phyloP scores from a whole-genome alignment of 768 basidiomycete species.

The Lentinula raphanica region DNA sequence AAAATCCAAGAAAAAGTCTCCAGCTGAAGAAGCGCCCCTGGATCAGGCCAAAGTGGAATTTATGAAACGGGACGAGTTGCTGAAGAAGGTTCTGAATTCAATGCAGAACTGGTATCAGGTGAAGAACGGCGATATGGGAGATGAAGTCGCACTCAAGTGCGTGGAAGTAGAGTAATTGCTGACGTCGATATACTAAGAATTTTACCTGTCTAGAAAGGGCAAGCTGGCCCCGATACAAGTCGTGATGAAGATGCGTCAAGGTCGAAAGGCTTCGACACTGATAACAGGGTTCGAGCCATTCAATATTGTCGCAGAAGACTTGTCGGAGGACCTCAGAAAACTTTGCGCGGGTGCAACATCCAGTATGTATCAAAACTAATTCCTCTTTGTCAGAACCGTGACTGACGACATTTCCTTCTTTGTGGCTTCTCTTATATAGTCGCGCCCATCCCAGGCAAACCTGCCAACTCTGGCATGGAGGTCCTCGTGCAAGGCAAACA shows the following conservation, averaged over 20 bases:
- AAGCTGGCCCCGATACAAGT: constrained; percentile 65
- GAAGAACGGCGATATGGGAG: constrained; percentile 42
- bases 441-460: constrained; percentile 53
- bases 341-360: constrained; percentile 77
- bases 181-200: no score
- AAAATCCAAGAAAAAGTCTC: constrained; percentile 15
- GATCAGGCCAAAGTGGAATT: constrained; percentile 33
- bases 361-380: constrained; percentile 34
- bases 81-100: constrained; percentile 44
- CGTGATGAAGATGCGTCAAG: constrained; percentile 67
- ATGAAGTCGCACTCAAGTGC: constrained; percentile 56
- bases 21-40: not conserved
- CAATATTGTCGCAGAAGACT: constrained; percentile 57
- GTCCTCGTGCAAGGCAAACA: constrained; percentile 88
- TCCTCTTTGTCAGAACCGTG: not conserved
- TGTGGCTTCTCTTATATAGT: constrained; percentile 40
- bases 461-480: constrained; percentile 47
- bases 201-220: constrained; percentile 58
- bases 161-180: constrained; percentile 16
- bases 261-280: constrained; percentile 69
- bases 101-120: constrained; percentile 83
- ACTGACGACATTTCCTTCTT: not conserved
- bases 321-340: constrained; percentile 75
- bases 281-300: constrained; percentile 81
- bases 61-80: constrained; percentile 62